Conservation (phyloP, 2,329 filamentous ascomycete genomes). For the Tolypocladium guangdongense region DNA sequence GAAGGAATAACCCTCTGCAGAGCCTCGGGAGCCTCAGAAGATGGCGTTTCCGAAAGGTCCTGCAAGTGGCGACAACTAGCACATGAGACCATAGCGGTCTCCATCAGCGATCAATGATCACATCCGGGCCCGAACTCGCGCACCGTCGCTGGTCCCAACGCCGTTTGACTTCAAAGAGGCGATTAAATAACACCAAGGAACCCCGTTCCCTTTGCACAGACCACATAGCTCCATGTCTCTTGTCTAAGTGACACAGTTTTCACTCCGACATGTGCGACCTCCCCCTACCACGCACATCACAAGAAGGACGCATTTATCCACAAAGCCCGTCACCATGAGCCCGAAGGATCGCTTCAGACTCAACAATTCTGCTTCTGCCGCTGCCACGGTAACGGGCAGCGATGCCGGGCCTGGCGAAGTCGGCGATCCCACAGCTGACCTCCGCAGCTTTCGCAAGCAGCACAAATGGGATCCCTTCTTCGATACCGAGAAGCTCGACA, state of each 20-base stretch:
- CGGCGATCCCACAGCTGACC: conserved; percentile 10
- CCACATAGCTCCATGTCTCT: not conserved
- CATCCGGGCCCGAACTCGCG: not conserved
- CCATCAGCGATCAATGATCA: too few species aligned
- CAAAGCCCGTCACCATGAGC: conserved; percentile 8
- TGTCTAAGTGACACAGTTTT: too few species aligned
- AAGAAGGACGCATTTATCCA: not conserved
- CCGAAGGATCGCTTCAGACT: conserved; percentile 8
- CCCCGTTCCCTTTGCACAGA: not conserved
- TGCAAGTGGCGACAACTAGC: not conserved
- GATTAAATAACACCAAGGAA: not conserved
- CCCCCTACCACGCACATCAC: too few species aligned
- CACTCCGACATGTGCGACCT: too few species aligned
- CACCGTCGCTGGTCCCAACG: not conserved
- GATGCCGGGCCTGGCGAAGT: conserved; percentile 3
- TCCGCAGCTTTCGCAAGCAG: conserved; percentile 34
- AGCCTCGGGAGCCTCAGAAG: not conserved
- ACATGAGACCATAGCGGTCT: not conserved
- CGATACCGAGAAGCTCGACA: conserved; percentile 38
- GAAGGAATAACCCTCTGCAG: not conserved
- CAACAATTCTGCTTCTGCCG: conserved; percentile 5
- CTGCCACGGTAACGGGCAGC: conserved; percentile 8
- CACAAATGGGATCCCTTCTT: conserved; percentile 48
- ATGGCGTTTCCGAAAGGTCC: not conserved
- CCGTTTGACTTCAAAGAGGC: too few species aligned